Percentiles rank a stretch among this genome's conserved stretches.
phyloP scores from a whole-genome alignment of 768 basidiomycete species.

The Boletellus sp. region DNA sequence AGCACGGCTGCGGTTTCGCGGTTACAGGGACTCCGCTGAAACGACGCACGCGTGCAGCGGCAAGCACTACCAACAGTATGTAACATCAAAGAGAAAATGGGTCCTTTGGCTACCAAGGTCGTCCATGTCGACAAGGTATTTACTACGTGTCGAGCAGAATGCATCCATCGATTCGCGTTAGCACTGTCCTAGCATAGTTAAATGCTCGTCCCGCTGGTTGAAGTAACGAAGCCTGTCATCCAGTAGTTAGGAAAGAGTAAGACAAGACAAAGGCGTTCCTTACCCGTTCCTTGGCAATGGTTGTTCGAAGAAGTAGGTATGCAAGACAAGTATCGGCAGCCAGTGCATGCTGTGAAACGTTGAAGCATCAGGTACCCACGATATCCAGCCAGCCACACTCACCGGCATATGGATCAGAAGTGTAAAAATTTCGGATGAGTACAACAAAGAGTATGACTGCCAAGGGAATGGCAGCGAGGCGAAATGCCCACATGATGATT shows the following conservation, averaged over 20 bases:
- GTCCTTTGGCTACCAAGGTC: neutral
- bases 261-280: neutral
- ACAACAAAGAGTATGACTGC: conserved; percentile 79
- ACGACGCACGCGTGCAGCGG: neutral
- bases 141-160: conserved; percentile 2
- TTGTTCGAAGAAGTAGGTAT: conserved; percentile 74
- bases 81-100: neutral
- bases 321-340: conserved; percentile 89
- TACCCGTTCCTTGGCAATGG: conserved; percentile 53
- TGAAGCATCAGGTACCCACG: neutral
- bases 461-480: conserved; percentile 70
- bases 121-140: conserved; percentile 10
- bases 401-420: conserved; percentile 80
- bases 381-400: conserved; percentile 21
- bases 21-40: no score
- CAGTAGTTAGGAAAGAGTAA: conserved; percentile 2
- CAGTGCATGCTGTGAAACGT: conserved; percentile 60
- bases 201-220: conserved; percentile 30
- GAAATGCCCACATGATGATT: conserved; percentile 66
- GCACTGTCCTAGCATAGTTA: conserved; percentile 2
- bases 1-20: neutral
- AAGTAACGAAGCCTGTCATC: conserved; percentile 27
- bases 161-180: neutral
- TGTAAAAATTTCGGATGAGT: conserved; percentile 86
- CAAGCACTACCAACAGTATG: neutral